phyloP scores from a whole-genome alignment of 2,329 filamentous ascomycete genomes.

The Pseudogymnoascus sp. region DNA sequence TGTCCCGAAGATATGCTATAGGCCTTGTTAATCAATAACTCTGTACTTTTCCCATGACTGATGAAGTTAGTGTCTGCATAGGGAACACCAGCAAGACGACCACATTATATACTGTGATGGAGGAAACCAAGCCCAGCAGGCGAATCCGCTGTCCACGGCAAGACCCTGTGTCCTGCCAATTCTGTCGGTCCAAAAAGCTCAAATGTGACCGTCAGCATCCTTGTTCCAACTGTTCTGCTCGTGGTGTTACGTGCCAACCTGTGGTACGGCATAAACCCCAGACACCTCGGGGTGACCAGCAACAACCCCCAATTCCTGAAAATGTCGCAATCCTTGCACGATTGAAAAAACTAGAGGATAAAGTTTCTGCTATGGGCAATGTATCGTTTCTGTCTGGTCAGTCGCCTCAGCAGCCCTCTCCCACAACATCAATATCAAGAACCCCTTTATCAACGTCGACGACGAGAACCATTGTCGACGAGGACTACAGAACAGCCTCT shows the following conservation, averaged over 20 bases:
- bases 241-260: slow-evolving; percentile 11
- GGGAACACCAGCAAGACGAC: not conserved
- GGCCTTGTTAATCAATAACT: not conserved
- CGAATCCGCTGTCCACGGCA: slow-evolving; percentile 17
- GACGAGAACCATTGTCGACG: not conserved
- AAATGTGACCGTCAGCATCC: slow-evolving; percentile 22
- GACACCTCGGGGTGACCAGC: not conserved
- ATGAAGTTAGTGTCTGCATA: not conserved
- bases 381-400: not conserved
- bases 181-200: slow-evolving; percentile 23
- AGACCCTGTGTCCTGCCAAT: slow-evolving; percentile 23
- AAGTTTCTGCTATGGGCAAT: not conserved
- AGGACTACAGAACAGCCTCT: slow-evolving; percentile 2
- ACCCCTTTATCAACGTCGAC: not conserved
- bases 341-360: not conserved
- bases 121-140: not conserved
- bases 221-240: slow-evolving; percentile 23
- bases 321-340: slow-evolving; percentile 1
- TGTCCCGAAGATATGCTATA: not conserved
- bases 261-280: not conserved
- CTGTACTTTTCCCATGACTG: not conserved
- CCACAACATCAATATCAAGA: not conserved
- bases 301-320: not conserved
- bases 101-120: not conserved
- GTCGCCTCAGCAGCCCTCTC: not conserved